Evolutionary conservation across 2,329 filamentous ascomycete genomes (phyloP).

Genomic region (Talaromyces sp.): DNA sequence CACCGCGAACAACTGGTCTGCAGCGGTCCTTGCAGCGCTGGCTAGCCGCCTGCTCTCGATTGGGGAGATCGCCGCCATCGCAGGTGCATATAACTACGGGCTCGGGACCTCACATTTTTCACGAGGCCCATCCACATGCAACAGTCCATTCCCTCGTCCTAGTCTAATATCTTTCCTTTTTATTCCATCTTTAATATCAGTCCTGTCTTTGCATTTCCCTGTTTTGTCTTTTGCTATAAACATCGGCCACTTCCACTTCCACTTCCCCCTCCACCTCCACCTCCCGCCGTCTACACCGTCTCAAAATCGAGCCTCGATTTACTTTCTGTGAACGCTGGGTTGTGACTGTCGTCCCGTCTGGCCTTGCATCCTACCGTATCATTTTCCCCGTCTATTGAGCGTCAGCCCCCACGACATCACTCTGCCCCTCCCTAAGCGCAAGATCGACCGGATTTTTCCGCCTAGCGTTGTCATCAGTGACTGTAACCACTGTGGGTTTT

Average conservation of each 20-base stretch:
- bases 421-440: slow-evolving; percentile 4
- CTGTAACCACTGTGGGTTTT: not conserved
- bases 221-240: not conserved
- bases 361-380: slow-evolving; percentile 13
- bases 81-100: slow-evolving; percentile 20
- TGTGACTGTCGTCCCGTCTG: not conserved
- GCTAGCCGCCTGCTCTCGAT: slow-evolving; percentile 11
- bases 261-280: not conserved
- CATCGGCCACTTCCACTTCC: not conserved
- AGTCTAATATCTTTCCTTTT: slow-evolving; percentile 1
- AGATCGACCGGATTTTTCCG: slow-evolving; percentile 9
- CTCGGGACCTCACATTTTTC: slow-evolving; percentile 21
- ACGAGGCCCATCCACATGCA: slow-evolving; percentile 29
- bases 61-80: slow-evolving; percentile 5
- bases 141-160: slow-evolving; percentile 6
- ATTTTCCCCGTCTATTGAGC: slow-evolving; percentile 9
- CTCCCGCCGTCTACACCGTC: too few relatives aligned
- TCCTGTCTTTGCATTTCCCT: not conserved
- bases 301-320: not conserved
- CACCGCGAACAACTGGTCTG: slow-evolving; percentile 16
- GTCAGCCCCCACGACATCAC: slow-evolving; percentile 9
- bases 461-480: slow-evolving; percentile 10
- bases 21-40: slow-evolving; percentile 16
- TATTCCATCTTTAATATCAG: not conserved
- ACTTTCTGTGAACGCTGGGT: too few relatives aligned